A percentile compares a stretch with the other conserved stretches of the same genome.
Evolutionary conservation across 2,329 filamentous ascomycete genomes (phyloP).

Genomic region (Grosmannia clavigera): DNA sequence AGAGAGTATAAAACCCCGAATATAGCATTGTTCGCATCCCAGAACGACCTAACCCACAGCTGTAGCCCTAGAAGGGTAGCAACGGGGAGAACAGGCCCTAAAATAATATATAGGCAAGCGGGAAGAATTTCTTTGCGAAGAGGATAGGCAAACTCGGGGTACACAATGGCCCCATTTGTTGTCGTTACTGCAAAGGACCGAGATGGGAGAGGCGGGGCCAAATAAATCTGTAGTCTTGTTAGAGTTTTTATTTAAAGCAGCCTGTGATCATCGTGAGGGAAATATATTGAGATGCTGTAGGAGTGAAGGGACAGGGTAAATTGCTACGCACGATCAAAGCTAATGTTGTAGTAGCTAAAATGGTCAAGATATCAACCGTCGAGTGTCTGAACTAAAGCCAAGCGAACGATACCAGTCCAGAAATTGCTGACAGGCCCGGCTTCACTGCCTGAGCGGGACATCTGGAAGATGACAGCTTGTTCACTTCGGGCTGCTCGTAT

Average conservation of each 20-base stretch:
- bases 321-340: slow-evolving; percentile 36
- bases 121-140: slow-evolving; percentile 58
- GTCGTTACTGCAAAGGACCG: slow-evolving; percentile 60
- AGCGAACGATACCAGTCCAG: slow-evolving; percentile 24
- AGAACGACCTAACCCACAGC: slow-evolving; percentile 54
- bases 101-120: slow-evolving; percentile 56
- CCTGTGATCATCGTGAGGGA: background rate
- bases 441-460: background rate
- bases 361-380: slow-evolving; percentile 55
- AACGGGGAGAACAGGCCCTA: slow-evolving; percentile 53
- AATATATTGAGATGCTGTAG: background rate
- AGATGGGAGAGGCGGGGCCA: slow-evolving; percentile 50
- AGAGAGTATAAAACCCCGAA: slow-evolving; percentile 58
- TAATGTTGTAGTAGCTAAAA: slow-evolving; percentile 26
- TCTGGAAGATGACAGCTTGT: background rate
- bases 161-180: slow-evolving; percentile 53
- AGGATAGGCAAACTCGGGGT: slow-evolving; percentile 59
- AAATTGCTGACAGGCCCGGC: background rate
- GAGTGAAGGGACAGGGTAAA: slow-evolving; percentile 40
- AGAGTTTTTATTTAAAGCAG: background rate
- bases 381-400: slow-evolving; percentile 53
- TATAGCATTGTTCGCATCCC: slow-evolving; percentile 59
- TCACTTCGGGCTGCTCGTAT: background rate
- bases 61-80: slow-evolving; percentile 52
- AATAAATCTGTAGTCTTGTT: slow-evolving; percentile 41